Conservation (phyloP, 2,329 filamentous ascomycete species). For the Pseudogymnoascus pannorum region DNA sequence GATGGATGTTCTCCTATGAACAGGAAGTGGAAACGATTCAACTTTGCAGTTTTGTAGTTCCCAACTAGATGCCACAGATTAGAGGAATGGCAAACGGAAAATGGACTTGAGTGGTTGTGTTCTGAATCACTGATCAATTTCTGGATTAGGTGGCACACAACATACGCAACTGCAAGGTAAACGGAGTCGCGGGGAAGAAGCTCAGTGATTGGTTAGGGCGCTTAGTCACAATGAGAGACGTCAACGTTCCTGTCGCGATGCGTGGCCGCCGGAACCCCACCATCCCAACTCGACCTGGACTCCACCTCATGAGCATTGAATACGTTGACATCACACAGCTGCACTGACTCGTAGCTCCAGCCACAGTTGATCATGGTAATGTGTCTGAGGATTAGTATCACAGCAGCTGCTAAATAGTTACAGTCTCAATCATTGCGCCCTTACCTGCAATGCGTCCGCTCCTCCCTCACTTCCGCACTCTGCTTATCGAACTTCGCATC, state of each 20-base stretch:
- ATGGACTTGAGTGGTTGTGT: neutral
- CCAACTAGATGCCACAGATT: neutral
- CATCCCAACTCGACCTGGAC: slow-evolving; percentile 8
- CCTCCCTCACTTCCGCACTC: slow-evolving; percentile 86
- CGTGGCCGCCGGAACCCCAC: slow-evolving; percentile 7
- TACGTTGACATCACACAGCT: slow-evolving; percentile 9
- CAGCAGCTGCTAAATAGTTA: neutral
- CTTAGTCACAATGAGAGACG: slow-evolving; percentile 8
- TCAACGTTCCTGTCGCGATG: slow-evolving; percentile 8
- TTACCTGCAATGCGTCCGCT: slow-evolving; percentile 93
- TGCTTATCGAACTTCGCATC: slow-evolving; percentile 96
- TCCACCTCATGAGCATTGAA: slow-evolving; percentile 6
- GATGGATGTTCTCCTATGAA: slow-evolving; percentile 12
- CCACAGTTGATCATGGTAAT: slow-evolving; percentile 7
- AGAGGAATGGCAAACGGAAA: neutral
- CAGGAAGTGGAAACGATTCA: neutral
- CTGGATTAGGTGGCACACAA: slow-evolving; percentile 4
- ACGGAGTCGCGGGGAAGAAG: slow-evolving; percentile 6
- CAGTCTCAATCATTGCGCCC: slow-evolving; percentile 94
- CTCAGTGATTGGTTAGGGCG: slow-evolving; percentile 3
- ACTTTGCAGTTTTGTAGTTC: slow-evolving; percentile 1
- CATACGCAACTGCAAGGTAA: slow-evolving; percentile 5
- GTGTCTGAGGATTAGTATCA: neutral
- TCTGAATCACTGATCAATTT: slow-evolving; percentile 5
- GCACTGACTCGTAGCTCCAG: slow-evolving; percentile 2